Conservation (phyloP, 1,139 yeast genomes). For the Debaryomycetaceae sp. region DNA sequence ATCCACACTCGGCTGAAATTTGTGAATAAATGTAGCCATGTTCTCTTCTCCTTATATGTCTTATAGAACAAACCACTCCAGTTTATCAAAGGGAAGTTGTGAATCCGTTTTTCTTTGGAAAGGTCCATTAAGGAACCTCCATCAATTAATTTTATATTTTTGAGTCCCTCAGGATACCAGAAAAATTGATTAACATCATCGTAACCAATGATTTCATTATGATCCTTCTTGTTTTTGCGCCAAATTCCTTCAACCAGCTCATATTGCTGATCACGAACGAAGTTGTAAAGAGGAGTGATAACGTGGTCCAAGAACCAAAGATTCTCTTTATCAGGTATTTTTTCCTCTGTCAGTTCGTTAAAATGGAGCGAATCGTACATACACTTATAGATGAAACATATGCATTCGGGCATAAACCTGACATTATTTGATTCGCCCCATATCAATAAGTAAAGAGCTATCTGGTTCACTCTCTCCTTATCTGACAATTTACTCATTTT, state of each 20-base stretch:
- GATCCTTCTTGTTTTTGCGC: constrained; percentile 60
- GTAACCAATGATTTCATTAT: constrained; percentile 69
- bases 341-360: not conserved
- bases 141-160: constrained; percentile 41
- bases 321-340: constrained; percentile 1
- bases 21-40: constrained; percentile 57
- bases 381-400: constrained; percentile 36
- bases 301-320: constrained; percentile 32
- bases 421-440: constrained; percentile 47
- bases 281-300: constrained; percentile 47
- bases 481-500: constrained; percentile 16
- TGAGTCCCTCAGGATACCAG: constrained; percentile 71
- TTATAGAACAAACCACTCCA: constrained; percentile 70
- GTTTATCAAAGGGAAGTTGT: constrained; percentile 42
- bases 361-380: constrained; percentile 21
- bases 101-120: constrained; percentile 44
- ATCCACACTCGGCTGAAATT: constrained; percentile 64
- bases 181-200: constrained; percentile 85
- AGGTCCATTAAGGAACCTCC: constrained; percentile 44
- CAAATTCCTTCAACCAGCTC: constrained; percentile 34
- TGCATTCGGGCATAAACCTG: constrained; percentile 42
- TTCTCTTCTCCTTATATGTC: constrained; percentile 64
- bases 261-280: constrained; percentile 42
- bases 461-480: constrained; percentile 24
- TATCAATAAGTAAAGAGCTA: constrained; percentile 33